Evolutionary conservation across 2,329 filamentous ascomycete species (phyloP), one percentile per base, ranked within the genome.

Genomic region (Pseudogymnoascus sp.): DNA sequence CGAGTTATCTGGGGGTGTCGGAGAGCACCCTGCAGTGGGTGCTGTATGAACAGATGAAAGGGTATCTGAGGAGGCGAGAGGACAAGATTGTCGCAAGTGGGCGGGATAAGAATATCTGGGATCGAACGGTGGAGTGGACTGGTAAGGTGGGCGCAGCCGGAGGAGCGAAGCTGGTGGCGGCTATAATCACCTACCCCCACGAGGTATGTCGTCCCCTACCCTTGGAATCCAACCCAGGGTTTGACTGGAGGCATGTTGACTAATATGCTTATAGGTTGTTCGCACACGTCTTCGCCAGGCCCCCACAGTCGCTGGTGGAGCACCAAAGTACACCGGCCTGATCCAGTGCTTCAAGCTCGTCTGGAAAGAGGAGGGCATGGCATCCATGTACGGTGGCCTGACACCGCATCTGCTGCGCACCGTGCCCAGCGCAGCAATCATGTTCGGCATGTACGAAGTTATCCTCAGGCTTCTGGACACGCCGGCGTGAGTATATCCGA

Each of bases 21-120:
- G 93, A 97, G 78, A 92, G 87, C 66, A 94, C 92, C 4, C 75
- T 96, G 69, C 92, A 97, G 73, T 96, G 92, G 92, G 87, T 96
- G 70, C 77, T 97, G 68, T 97, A 97, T 75, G 92, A 97, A 77
- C 88, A 92, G 74, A 86, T 95, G 80, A 97, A 97, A 81, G 78
- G 83, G 24, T 79, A 79, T n/a, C 77, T 97, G 35, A 83, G 82
- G 50, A 76, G 77, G 47, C 79, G 91, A 63, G 87, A 89, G 73
- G 80, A 80, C 68, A 77, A 75, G 59, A 80, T 84, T 58, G 79
- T 72, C 64, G 75, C 65, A 68, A 85, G 74, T 77, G 87, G 88
- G 1, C 79, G 85, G 47, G 77, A 81, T 37, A 86, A 83, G 72
- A 89, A 77, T 4, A 75, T 79, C 67, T 91, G 88, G 86, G 92